phyloP scores from a whole-genome alignment of 2,329 filamentous ascomycete species.

The Ramichloridium luteum region DNA sequence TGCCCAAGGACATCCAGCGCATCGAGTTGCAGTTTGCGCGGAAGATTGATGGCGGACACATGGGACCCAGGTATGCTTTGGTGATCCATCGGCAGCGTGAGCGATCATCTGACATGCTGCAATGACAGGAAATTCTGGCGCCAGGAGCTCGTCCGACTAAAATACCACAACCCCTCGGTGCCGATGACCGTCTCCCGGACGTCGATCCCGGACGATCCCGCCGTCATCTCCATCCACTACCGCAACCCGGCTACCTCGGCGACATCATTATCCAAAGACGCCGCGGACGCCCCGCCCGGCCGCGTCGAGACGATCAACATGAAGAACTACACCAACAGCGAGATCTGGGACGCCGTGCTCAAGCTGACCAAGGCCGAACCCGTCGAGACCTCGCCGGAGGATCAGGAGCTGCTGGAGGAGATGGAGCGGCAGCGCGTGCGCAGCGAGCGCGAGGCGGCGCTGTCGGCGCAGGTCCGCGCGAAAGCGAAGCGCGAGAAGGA shows the following conservation, averaged over 20 bases:
- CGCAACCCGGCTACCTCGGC: too few relatives aligned
- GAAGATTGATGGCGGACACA: conserved; percentile 52
- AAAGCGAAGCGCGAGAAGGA: conserved; percentile 51
- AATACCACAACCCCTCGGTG: conserved; percentile 83
- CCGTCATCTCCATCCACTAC: conserved; percentile 11
- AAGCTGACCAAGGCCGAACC: conserved; percentile 47
- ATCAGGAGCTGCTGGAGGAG: conserved; percentile 46
- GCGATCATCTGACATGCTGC: conserved; percentile 27
- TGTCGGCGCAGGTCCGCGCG: conserved; percentile 41
- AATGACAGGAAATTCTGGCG: conserved; percentile 72
- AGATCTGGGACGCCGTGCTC: conserved; percentile 53
- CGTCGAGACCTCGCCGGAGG: conserved; percentile 47
- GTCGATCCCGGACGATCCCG: conserved; percentile 37
- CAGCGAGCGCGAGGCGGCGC: conserved; percentile 43
- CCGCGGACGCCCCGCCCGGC: conserved; percentile 17
- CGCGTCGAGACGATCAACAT: conserved; percentile 40
- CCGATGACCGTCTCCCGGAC: conserved; percentile 71
- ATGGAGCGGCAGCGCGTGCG: conserved; percentile 43
- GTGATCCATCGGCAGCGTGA: conserved; percentile 22
- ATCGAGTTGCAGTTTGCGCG: conserved; percentile 63
- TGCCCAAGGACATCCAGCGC: conserved; percentile 63
- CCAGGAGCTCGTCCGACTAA: conserved; percentile 68
- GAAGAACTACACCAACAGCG: conserved; percentile 46
- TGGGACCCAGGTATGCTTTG: conserved; percentile 52
- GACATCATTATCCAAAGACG: conserved; percentile 10